Percentiles rank a stretch among this genome's conserved stretches.
phyloP scores from a whole-genome alignment of 1,139 yeast genomes.

The Geotrichum klebahnii region DNA sequence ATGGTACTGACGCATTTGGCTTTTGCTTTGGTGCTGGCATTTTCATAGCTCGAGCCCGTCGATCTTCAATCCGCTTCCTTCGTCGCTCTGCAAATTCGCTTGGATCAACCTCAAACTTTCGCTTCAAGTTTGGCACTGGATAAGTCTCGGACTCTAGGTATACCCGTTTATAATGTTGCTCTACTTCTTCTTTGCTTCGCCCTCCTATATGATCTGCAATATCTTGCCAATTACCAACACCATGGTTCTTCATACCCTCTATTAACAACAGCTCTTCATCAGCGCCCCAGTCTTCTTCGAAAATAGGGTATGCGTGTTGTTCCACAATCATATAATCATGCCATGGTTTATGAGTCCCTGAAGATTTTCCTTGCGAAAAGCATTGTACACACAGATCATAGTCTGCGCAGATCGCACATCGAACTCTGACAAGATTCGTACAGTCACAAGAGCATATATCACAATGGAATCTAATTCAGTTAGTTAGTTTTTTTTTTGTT shows the following conservation, averaged over 20 bases:
- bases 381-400: conserved; percentile 96
- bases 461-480: conserved; percentile 70
- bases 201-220: conserved; percentile 93
- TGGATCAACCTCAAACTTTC: conserved; percentile 63
- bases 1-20: conserved; percentile 78
- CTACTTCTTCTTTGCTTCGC: conserved; percentile 90
- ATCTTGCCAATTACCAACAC: conserved; percentile 98
- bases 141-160: conserved; percentile 83
- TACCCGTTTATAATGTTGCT: conserved; percentile 66
- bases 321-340: conserved; percentile 91
- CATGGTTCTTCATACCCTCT: conserved; percentile 72
- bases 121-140: conserved; percentile 68
- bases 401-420: conserved; percentile 89
- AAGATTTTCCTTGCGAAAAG: conserved; percentile 74
- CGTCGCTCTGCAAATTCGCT: conserved; percentile 66
- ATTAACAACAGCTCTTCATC: conserved; percentile 87
- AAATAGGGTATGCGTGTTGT: conserved; percentile 91
- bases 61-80: conserved; percentile 64
- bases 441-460: conserved; percentile 94
- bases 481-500: conserved; percentile 58
- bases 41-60: conserved; percentile 55
- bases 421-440: conserved; percentile 81
- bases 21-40: conserved; percentile 60
- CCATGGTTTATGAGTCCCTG: conserved; percentile 88
- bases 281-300: conserved; percentile 93